Evolutionary conservation across 2,329 filamentous ascomycete genomes (phyloP).

Genomic region (Penicillium sp.): DNA sequence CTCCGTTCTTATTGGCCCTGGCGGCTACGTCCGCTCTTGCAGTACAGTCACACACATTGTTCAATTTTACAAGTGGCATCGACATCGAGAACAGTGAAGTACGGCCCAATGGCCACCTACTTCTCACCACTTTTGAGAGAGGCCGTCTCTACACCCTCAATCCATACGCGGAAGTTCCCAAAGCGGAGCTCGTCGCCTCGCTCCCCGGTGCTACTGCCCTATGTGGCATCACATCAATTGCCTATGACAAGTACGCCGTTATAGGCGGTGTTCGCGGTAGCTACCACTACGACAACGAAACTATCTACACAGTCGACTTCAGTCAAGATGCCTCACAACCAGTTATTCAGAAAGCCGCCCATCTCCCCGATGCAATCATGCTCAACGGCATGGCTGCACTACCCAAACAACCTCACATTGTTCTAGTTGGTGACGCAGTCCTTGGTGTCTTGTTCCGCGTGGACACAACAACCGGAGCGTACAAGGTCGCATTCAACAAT

Average conservation of each 20-base stretch:
- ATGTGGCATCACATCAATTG: conserved; percentile 19
- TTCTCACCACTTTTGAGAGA: conserved; percentile 18
- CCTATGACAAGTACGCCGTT: conserved; percentile 18
- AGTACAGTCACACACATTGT: conserved; percentile 8
- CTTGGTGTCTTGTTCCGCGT: conserved; percentile 17
- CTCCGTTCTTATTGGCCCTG: not conserved
- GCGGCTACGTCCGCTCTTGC: conserved; percentile 1
- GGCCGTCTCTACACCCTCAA: conserved; percentile 14
- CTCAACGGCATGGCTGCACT: conserved; percentile 21
- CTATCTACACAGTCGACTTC: conserved; percentile 19
- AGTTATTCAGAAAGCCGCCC: conserved; percentile 1
- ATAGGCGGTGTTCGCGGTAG: conserved; percentile 15
- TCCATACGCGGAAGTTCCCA: not conserved
- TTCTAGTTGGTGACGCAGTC: conserved; percentile 18
- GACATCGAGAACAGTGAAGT: conserved; percentile 18
- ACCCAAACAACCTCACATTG: conserved; percentile 7
- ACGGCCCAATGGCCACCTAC: conserved; percentile 16
- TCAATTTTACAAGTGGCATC: conserved; percentile 11
- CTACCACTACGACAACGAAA: conserved; percentile 17
- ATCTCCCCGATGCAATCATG: conserved; percentile 14
- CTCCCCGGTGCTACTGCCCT: conserved; percentile 17
- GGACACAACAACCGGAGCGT: conserved; percentile 11
- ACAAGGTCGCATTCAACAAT: conserved; percentile 9
- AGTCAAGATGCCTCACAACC: not conserved
- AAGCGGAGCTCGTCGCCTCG: conserved; percentile 11